Evolutionary conservation across 2,329 filamentous ascomycete genomes (phyloP), one percentile per base, ranked within the genome.

Genomic region (Phialophora chinensis): DNA sequence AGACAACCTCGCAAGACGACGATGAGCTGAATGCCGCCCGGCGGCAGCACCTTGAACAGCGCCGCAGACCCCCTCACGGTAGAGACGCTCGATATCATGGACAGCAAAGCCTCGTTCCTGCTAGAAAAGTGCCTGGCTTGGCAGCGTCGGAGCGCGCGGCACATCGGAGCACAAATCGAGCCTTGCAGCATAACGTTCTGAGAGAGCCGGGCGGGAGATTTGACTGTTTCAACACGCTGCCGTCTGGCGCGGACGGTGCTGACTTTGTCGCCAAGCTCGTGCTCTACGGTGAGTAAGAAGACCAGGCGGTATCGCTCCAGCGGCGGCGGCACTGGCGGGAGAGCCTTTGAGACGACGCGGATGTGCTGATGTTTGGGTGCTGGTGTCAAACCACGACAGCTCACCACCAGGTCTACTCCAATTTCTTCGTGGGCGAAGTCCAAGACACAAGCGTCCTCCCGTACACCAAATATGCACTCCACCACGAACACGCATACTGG

Each of bases 181-280:
- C 8, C n/a, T 6, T 25, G 3, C 47, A 50, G 20, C 47, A 20
- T 11, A 11, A 31, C 31, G 31, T 50, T 14, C 20, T 50, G 7
- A 50, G 47, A 7, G n/a, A 50, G 23, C 47, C 47, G 20, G 47
- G 47, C 12, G 47, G 47, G 23, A 50, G 47, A 50, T 50, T 50
- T 50, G 47, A 50, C 8, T 50, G 12, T 25, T 50, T 50, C 20
- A 50, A 50, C 47, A 50, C 47, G 47, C 10, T 50, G 47, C 47
- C 47, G 20, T 50, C 47, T n/a, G 47, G 47, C 17, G 23, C 47
- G 20, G 47, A 50, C 23, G 47, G 47, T 27, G n/a, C 47, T 50
- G 47, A 50, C 47, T 50, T 25, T 27, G 47, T 50, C n/a, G 47
- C 47, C 20, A 50, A 50, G 47, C 47, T 50, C 47, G 47, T 50